A percentile compares a stretch with the other conserved stretches of the same genome.
phyloP scores from a whole-genome alignment of 352 stramenopile species.

The Globisporangium mamillatum region DNA sequence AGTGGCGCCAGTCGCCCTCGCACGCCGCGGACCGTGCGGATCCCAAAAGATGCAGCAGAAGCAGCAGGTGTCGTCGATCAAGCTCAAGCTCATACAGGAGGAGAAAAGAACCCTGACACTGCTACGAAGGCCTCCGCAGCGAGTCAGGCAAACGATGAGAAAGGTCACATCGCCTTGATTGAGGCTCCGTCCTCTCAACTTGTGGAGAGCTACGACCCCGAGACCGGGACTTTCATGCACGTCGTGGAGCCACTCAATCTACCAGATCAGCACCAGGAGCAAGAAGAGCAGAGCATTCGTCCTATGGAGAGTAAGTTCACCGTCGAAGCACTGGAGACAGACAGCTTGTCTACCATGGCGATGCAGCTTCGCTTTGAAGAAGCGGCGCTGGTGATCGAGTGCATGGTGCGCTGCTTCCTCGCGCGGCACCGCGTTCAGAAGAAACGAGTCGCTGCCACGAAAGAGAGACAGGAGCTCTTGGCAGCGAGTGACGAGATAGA shows the following conservation, averaged over 20 bases:
- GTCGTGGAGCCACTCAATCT: constrained; percentile 1
- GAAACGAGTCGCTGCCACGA: constrained; percentile 12
- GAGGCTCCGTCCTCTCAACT: neutral
- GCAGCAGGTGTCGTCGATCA: neutral
- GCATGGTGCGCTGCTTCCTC: constrained; percentile 20
- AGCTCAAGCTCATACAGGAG: neutral
- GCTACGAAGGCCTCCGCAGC: neutral
- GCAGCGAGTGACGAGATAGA: neutral
- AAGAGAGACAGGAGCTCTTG: neutral
- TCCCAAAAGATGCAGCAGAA: neutral
- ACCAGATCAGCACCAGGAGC: neutral
- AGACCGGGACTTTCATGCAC: constrained; percentile 9
- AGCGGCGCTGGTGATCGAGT: constrained; percentile 17
- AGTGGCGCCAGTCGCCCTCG: neutral
- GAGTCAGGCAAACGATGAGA: neutral
- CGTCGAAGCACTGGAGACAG: neutral
- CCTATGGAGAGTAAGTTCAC: neutral
- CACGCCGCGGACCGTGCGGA: neutral
- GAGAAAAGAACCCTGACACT: too few species aligned
- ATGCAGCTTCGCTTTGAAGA: constrained; percentile 16
- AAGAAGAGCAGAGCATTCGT: neutral
- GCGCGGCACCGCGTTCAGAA: constrained; percentile 23
- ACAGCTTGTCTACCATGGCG: neutral
- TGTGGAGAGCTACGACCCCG: constrained; percentile 16
- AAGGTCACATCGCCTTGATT: neutral